These are phyloP conservation scores for Zanthoxylum bungeanum DNA, from an alignment of 345 rosid species.

Conservation along the genomic window DNA sequence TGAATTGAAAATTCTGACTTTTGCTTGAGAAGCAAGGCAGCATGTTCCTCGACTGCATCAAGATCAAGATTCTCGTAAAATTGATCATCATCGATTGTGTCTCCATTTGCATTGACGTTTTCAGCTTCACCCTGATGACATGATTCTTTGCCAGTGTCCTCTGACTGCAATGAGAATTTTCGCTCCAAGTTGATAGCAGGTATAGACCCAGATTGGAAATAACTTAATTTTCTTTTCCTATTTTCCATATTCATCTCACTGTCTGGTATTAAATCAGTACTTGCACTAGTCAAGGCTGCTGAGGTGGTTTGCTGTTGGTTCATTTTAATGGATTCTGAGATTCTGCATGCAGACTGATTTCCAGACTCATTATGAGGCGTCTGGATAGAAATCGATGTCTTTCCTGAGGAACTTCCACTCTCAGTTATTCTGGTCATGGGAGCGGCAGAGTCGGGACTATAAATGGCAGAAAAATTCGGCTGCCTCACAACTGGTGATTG, in stretches of 20 bases:
- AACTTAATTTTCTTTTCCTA: slow-evolving; percentile 53
- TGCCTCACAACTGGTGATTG: slow-evolving; percentile 68
- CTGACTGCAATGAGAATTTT: slow-evolving; percentile 34
- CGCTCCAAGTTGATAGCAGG: slow-evolving; percentile 57
- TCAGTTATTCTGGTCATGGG: slow-evolving; percentile 27
- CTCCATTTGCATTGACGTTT: slow-evolving; percentile 11
- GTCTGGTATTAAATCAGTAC: slow-evolving; percentile 15
- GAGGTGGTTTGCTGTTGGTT: slow-evolving; percentile 27
- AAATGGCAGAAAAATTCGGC: slow-evolving; percentile 24
- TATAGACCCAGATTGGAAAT: slow-evolving; percentile 34
- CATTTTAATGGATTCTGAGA: slow-evolving; percentile 23
- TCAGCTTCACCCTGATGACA: slow-evolving; percentile 22
- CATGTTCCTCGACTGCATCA: slow-evolving; percentile 86
- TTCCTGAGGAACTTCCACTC: slow-evolving; percentile 40
- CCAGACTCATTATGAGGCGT: slow-evolving; percentile 32
- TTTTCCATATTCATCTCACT: slow-evolving; percentile 29
- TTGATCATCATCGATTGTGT: slow-evolving; percentile 55
- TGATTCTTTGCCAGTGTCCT: slow-evolving; percentile 22
- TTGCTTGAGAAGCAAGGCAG: slow-evolving; percentile 50
- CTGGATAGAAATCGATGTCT: slow-evolving; percentile 32
- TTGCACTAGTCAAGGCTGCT: slow-evolving; percentile 20
- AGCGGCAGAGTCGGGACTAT: slow-evolving; percentile 37
- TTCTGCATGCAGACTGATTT: slow-evolving; percentile 22
- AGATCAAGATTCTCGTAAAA: slow-evolving; percentile 74
- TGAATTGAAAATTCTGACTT: slow-evolving; percentile 28